These are phyloP conservation scores for Arctium lappa DNA, from an alignment of 129 eudicot species.

Conservation along the genomic window DNA sequence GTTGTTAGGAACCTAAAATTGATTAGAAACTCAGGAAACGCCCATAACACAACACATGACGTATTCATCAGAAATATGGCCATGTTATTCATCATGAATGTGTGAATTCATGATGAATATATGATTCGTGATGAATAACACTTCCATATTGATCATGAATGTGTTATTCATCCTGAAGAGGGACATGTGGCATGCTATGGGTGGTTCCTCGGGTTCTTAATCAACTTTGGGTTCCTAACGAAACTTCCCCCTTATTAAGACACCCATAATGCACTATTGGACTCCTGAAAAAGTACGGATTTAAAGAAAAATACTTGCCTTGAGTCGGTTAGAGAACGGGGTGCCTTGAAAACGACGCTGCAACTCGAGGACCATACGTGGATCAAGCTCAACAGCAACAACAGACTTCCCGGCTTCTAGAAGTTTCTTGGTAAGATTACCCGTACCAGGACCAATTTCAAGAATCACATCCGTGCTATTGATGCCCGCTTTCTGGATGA, in stretches of 20 bases:
- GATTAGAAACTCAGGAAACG: too few relatives aligned
- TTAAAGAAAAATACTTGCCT: slow-evolving; percentile 25
- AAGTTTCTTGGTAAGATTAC: slow-evolving; percentile 93
- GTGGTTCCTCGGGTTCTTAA: too few relatives aligned
- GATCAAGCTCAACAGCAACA: slow-evolving; percentile 88
- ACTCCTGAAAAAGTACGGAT: not conserved
- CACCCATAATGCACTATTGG: not conserved
- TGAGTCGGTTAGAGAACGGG: slow-evolving; percentile 57
- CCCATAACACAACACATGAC: too few relatives aligned
- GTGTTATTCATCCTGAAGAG: too few relatives aligned
- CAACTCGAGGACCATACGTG: slow-evolving; percentile 95
- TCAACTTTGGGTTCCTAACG: not conserved
- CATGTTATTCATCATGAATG: too few relatives aligned
- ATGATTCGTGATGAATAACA: not conserved
- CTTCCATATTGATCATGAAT: not conserved
- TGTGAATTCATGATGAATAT: too few relatives aligned
- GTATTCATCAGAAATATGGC: too few relatives aligned
- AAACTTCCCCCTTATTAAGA: not conserved
- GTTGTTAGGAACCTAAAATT: too few relatives aligned
- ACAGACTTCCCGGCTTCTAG: slow-evolving; percentile 91
- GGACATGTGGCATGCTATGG: too few relatives aligned
- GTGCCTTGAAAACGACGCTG: slow-evolving; percentile 93
- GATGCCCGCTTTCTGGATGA: slow-evolving; percentile 86
- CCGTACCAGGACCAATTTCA: slow-evolving; percentile 99
- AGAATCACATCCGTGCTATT: slow-evolving; percentile 73